Evolutionary conservation across 108 stramenopile genomes (phyloP), one percentile per base, ranked within the genome.

Genomic region (Seminavis robusta): DNA sequence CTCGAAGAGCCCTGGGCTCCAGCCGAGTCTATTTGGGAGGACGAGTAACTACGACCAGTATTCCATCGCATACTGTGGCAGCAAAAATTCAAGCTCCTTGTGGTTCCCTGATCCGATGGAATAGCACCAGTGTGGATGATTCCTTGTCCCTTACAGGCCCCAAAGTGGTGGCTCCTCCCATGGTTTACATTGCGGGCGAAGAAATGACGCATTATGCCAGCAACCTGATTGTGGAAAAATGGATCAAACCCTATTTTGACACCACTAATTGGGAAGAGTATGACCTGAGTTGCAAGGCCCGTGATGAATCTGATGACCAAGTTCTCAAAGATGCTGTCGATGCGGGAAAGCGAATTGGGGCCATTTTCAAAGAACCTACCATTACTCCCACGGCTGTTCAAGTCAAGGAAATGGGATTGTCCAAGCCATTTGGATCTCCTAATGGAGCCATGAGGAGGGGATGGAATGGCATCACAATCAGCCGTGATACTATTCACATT

Each of bases 291-390:
- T 98, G 97, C 70, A 89, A 85, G 58, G 59, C 71, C 16, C 87
- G 97, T 21, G 97, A 98, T 57, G 85, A 81, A 26, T 84, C 94
- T 52, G 71, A 94, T 55, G 97, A 98, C 70, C 64, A 94, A 58
- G 94, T 94, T 3, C 63, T 98, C 43, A 54, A 76, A 39, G 95
- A 98, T 52, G 94, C 94, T 34, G 97, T 98, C 15, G 78, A 76
- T 38, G 95, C 95, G 24, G 97, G 97, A 1, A 69, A 76, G 41
- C 71, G 88, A 17, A 83, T 98, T 54, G 89, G 94, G 4, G 92
- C 94, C 46, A 94, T 97, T 62, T 96, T 94, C 80, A 97, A 97
- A 79, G 97, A 98, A 71, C 97, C 97, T 19, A 98, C 97, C 61
- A 93, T 98, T 55, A 98, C 97, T 19, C 97, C 97, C 13, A 75